Conservation (phyloP, 2,329 filamentous ascomycete species). For the Colletotrichum horii region DNA sequence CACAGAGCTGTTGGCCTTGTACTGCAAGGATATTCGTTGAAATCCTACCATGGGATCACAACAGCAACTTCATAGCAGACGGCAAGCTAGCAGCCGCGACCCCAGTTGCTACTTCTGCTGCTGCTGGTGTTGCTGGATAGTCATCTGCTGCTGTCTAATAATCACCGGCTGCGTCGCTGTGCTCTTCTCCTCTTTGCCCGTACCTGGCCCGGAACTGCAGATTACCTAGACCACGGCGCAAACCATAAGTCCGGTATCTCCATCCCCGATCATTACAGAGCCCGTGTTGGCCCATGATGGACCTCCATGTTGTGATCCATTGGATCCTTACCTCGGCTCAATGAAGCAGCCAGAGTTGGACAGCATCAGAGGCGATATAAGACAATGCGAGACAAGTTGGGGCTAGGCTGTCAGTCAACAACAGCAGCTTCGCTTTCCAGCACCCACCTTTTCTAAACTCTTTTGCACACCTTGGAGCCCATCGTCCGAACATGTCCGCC, state of each 20-base stretch:
- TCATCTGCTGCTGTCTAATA: background rate
- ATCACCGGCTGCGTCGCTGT: background rate
- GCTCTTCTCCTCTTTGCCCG: background rate
- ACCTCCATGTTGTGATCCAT: background rate
- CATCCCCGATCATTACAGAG: background rate
- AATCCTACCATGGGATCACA: background rate
- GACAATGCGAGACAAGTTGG: background rate
- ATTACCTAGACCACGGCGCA: background rate
- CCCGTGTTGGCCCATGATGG: background rate
- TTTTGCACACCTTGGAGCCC: background rate
- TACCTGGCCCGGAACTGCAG: background rate
- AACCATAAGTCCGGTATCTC: too few species aligned
- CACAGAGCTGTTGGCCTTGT: background rate
- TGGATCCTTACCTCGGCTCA: background rate
- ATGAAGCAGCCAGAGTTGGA: background rate
- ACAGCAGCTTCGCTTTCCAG: background rate
- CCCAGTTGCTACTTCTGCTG: background rate
- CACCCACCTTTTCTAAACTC: background rate
- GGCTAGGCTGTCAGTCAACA: background rate
- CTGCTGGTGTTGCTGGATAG: background rate
- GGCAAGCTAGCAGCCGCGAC: background rate
- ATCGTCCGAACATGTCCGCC: background rate
- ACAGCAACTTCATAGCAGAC: background rate
- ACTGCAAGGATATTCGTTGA: background rate
- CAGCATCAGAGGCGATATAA: background rate